phyloP scores from a whole-genome alignment of 75 land plant genomes.

The Cryptomeria japonica region DNA sequence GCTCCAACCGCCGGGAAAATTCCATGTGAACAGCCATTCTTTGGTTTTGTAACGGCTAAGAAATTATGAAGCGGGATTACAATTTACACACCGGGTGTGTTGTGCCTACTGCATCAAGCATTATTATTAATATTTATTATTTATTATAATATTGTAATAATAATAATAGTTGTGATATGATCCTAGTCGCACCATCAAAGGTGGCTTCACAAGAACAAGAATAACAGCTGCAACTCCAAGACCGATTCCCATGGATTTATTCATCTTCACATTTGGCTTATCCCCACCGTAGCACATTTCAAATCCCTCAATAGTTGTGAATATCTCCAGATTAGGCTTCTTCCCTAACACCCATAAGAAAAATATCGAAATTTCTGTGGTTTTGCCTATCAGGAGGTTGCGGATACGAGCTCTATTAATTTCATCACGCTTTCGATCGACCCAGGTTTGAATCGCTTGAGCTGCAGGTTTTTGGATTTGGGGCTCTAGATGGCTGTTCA shows the following conservation, averaged over 20 bases:
- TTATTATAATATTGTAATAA: constrained; percentile 1
- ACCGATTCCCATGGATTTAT: constrained; percentile 10
- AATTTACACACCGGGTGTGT: too few species aligned
- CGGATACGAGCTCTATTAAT: not conserved
- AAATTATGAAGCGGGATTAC: too few species aligned
- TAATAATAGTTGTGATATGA: not conserved
- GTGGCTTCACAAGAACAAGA: constrained; percentile 3
- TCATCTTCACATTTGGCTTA: constrained; percentile 1
- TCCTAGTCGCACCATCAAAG: not conserved
- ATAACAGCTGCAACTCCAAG: constrained; percentile 7
- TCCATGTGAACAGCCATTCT: too few species aligned
- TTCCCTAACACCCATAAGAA: not conserved
- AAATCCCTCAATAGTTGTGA: not conserved
- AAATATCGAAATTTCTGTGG: not conserved
- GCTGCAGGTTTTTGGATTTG: not conserved
- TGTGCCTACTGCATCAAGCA: not conserved
- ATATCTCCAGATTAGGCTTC: not conserved
- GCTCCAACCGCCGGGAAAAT: too few species aligned
- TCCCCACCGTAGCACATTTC: not conserved
- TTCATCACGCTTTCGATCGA: not conserved
- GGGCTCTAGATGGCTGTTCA: not conserved
- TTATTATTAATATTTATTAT: not conserved
- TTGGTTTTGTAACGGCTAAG: too few species aligned
- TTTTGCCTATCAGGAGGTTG: not conserved
- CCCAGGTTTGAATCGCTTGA: not conserved